Percentiles rank a stretch among this genome's conserved stretches.
Conservation (phyloP, 108 stramenopile genomes). For the Hondaea fermentalgiana region DNA sequence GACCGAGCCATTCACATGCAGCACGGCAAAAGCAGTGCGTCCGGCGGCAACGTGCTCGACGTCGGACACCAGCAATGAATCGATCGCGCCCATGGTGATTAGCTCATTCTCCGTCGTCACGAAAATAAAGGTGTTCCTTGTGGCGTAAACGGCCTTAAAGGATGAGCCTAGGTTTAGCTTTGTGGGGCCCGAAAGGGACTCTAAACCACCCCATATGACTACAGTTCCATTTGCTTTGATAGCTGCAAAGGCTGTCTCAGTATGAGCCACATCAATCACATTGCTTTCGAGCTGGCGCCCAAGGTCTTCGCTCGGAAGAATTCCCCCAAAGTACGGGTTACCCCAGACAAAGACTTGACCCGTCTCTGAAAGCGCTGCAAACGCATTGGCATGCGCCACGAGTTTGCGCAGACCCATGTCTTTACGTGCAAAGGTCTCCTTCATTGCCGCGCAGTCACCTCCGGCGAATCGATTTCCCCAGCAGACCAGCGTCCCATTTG, state of each 20-base stretch:
- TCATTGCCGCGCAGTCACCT: neutral
- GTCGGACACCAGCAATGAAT: neutral
- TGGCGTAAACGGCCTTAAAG: neutral
- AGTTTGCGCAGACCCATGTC: neutral
- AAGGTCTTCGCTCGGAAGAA: neutral
- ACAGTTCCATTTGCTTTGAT: neutral
- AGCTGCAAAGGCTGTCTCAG: neutral
- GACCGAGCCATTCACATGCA: neutral
- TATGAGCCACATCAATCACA: neutral
- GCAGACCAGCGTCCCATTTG: neutral
- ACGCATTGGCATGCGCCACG: neutral
- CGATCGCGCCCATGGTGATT: neutral
- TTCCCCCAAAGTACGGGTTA: neutral
- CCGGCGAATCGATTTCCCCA: neutral
- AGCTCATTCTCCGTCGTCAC: neutral
- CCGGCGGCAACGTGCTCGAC: neutral
- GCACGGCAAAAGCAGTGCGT: neutral
- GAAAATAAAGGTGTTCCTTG: neutral
- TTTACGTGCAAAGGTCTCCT: neutral
- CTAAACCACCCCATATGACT: neutral
- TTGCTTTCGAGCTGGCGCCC: neutral
- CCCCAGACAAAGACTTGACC: neutral
- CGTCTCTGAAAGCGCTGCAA: neutral
- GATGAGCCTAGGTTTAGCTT: neutral
- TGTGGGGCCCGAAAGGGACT: neutral